A percentile compares a stretch with the other conserved stretches of the same genome.
Evolutionary conservation across 1,139 yeast genomes (phyloP).

Genomic region (Pichia sp.): DNA sequence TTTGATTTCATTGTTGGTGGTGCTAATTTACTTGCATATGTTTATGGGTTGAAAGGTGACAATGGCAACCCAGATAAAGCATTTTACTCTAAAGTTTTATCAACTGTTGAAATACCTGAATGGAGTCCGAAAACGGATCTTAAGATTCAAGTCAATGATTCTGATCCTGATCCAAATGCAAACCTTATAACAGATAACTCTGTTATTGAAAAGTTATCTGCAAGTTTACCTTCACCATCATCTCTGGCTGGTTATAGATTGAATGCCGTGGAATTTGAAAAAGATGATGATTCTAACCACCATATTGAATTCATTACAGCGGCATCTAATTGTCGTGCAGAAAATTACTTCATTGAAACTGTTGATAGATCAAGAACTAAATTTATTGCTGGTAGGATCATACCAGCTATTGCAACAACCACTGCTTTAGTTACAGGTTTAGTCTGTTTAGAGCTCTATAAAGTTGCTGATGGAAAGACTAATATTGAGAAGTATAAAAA

Average conservation of each 20-base stretch:
- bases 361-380: conserved; percentile 73
- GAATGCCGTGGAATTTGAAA: conserved; percentile 86
- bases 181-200: conserved; percentile 49
- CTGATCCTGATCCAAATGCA: conserved; percentile 77
- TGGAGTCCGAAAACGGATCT: conserved; percentile 73
- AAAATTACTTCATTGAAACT: conserved; percentile 77
- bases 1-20: conserved; percentile 79
- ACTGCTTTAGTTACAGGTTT: conserved; percentile 95
- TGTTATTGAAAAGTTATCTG: conserved; percentile 53
- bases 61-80: conserved; percentile 39
- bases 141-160: conserved; percentile 80
- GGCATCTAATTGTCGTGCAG: conserved; percentile 92
- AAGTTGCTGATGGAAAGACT: conserved; percentile 67
- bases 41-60: conserved; percentile 74
- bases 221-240: conserved; percentile 81
- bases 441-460: conserved; percentile 85
- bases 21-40: conserved; percentile 84
- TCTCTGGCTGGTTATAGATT: conserved; percentile 83
- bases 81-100: conserved; percentile 42
- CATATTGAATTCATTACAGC: conserved; percentile 97
- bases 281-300: conserved; percentile 93
- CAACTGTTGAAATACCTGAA: conserved; percentile 49
- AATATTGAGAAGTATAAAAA: conserved; percentile 86
- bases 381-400: conserved; percentile 87
- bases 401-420: conserved; percentile 98